These are phyloP conservation scores for Globisporangium barbulae DNA, from an alignment of 352 stramenopile genomes.

Conservation along the genomic window DNA sequence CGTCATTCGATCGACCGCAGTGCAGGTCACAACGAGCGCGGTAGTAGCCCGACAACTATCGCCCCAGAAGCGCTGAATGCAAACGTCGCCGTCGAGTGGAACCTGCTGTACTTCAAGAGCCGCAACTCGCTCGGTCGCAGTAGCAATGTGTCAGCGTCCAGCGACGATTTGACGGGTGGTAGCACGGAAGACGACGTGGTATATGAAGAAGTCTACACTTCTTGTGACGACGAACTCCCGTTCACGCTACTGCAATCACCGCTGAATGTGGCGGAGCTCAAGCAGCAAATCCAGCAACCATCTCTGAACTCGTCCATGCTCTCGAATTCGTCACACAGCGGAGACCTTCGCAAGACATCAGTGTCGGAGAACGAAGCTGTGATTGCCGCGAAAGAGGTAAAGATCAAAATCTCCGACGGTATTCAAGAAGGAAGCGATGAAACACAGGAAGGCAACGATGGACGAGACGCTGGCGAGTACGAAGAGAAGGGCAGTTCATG, in stretches of 20 bases:
- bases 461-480: constrained; percentile 7
- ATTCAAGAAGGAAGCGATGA: not conserved
- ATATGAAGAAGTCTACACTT: constrained; percentile 56
- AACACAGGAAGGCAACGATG: not conserved
- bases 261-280: not conserved
- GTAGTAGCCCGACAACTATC: constrained; percentile 8
- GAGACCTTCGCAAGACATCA: constrained; percentile 9
- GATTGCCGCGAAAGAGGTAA: constrained; percentile 10
- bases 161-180: constrained; percentile 5
- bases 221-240: constrained; percentile 46
- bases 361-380: constrained; percentile 11
- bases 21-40: constrained; percentile 5
- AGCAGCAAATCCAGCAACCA: not conserved
- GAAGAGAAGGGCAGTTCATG: constrained; percentile 24
- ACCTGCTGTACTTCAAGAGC: constrained; percentile 47
- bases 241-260: constrained; percentile 68
- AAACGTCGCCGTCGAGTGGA: constrained; percentile 48
- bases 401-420: constrained; percentile 11
- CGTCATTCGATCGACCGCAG: constrained; percentile 14
- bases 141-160: constrained; percentile 30
- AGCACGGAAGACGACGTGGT: constrained; percentile 23
- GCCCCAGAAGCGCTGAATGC: constrained; percentile 16
- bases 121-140: constrained; percentile 31
- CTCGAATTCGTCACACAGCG: constrained; percentile 3
- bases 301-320: constrained; percentile 11